Evolutionary conservation across 2,329 filamentous ascomycete genomes (phyloP), one percentile per base, ranked within the genome.

Genomic region (Atkinsonella hypoxylon): DNA sequence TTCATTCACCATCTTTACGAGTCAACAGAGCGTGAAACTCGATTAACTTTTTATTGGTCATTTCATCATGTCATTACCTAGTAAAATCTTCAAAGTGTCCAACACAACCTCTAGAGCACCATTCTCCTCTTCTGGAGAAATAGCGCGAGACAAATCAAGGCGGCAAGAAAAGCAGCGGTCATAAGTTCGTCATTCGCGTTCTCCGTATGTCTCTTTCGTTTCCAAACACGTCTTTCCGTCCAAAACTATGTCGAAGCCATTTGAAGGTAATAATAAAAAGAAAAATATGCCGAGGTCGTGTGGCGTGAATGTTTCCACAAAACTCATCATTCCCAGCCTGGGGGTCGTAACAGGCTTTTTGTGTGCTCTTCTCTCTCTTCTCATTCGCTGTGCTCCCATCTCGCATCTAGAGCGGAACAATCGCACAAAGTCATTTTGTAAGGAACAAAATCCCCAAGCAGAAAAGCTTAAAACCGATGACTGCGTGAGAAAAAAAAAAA

Each of bases 61-160:
- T 58, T 61, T 67, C 64, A 61, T 68, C 64, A 54, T 67, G 50
- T 68, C 66, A 65, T 68, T 63, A 68, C 62, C 63, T 65, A 64
- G 56, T 59, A 48, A 62, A 64, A 62, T 57, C n/a, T 60, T 32
- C 64, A 61, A 61, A 60, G 13, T 59, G 58, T 62, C 61, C 61
- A 64, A 64, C 57, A 63, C 59, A 55, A 46, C 57, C 50, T 62
- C 59, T 48, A 41, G 32, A 54, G 58, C 58, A 58, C 58, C 61
- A 61, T 60, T 62, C 52, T 51, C 57, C 36, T 53, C 49, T 57
- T 53, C 55, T 57, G 58, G 57, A 49, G 53, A 58, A 57, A 53
- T 58, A 44, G 8, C 45, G 15, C 45, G 18, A 48, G 46, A 32
- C 38, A 48, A 32, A 40, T n/a, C 54, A 51, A 55, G 51, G 53